These are phyloP conservation scores for Chytriomyces sp. DNA, from an alignment of 192 early-diverging fungal genomes.

Conservation along the genomic window DNA sequence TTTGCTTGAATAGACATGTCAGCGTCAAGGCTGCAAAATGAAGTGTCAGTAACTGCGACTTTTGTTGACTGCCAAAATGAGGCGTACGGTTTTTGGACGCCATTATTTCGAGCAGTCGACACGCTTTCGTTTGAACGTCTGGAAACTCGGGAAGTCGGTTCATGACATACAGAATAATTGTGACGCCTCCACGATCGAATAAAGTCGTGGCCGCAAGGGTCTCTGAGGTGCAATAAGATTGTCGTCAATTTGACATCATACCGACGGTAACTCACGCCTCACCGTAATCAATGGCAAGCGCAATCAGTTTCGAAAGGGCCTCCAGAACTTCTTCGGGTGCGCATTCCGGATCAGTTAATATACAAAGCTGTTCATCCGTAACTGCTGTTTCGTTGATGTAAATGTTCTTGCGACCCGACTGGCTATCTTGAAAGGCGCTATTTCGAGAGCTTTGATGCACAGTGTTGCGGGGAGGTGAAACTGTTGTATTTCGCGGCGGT, in stretches of 20 bases:
- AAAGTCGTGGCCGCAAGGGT: slow-evolving; percentile 16
- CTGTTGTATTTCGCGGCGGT: neutral
- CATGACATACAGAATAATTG: slow-evolving; percentile 38
- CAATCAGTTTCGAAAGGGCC: slow-evolving; percentile 36
- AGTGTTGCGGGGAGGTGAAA: neutral
- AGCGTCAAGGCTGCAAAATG: slow-evolving; percentile 23
- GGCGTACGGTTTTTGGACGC: slow-evolving; percentile 25
- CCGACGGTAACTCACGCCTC: too few relatives aligned
- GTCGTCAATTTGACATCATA: neutral
- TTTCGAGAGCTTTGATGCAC: neutral
- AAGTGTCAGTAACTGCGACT: neutral
- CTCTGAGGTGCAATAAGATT: slow-evolving; percentile 16
- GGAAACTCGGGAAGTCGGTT: neutral
- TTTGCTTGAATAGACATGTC: slow-evolving; percentile 27
- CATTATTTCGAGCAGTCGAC: slow-evolving; percentile 34
- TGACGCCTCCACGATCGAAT: slow-evolving; percentile 37
- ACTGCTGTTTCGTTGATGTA: slow-evolving; percentile 32
- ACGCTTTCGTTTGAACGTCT: slow-evolving; percentile 31
- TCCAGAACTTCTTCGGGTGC: slow-evolving; percentile 34
- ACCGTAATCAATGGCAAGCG: slow-evolving; percentile 37
- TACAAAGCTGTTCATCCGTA: slow-evolving; percentile 42
- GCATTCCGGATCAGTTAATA: slow-evolving; percentile 49
- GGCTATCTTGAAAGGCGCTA: neutral
- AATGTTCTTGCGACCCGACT: slow-evolving; percentile 2
- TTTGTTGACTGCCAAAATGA: neutral